phyloP scores from a whole-genome alignment of 2,329 filamentous ascomycete species.

The Nigrospora osmanthi region DNA sequence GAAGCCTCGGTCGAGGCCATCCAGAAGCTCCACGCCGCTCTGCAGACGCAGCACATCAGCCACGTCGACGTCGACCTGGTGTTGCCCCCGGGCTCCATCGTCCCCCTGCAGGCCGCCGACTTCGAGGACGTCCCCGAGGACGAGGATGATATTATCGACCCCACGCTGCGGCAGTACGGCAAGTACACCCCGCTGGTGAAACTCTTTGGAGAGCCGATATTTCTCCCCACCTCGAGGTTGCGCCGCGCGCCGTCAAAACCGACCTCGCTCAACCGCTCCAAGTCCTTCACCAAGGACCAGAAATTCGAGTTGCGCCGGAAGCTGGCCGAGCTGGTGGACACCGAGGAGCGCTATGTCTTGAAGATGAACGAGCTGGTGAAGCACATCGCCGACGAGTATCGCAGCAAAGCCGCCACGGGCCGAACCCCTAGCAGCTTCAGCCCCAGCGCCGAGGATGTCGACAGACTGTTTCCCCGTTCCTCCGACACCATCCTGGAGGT shows the following conservation, averaged over 20 bases:
- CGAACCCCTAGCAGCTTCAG: constrained; percentile 56
- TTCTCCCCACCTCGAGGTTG: constrained; percentile 77
- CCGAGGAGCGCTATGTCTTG: constrained; percentile 86
- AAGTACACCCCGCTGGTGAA: constrained; percentile 70
- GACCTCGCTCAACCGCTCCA: constrained; percentile 69
- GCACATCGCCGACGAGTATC: constrained; percentile 73
- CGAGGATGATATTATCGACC: constrained; percentile 59
- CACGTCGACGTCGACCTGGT: constrained; percentile 86
- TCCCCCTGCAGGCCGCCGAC: constrained; percentile 53
- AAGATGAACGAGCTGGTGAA: constrained; percentile 81
- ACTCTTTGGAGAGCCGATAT: constrained; percentile 74
- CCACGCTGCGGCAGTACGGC: constrained; percentile 63
- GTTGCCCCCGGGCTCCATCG: constrained; percentile 69
- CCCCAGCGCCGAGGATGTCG: constrained; percentile 63
- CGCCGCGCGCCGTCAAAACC: constrained; percentile 83
- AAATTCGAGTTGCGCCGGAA: constrained; percentile 81
- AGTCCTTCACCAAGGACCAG: constrained; percentile 71
- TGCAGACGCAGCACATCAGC: constrained; percentile 74
- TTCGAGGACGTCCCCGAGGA: constrained; percentile 51
- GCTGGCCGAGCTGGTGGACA: constrained; percentile 84
- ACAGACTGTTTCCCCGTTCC: constrained; percentile 72
- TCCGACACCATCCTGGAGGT: constrained; percentile 73
- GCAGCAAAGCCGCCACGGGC: constrained; percentile 58
- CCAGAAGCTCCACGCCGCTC: constrained; percentile 62
- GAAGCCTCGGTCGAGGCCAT: constrained; percentile 71